A percentile compares a stretch with the other conserved stretches of the same genome.
These are phyloP conservation scores for Cytospora schulzeri DNA, from an alignment of 2,329 filamentous ascomycete genomes.

Conservation along the genomic window DNA sequence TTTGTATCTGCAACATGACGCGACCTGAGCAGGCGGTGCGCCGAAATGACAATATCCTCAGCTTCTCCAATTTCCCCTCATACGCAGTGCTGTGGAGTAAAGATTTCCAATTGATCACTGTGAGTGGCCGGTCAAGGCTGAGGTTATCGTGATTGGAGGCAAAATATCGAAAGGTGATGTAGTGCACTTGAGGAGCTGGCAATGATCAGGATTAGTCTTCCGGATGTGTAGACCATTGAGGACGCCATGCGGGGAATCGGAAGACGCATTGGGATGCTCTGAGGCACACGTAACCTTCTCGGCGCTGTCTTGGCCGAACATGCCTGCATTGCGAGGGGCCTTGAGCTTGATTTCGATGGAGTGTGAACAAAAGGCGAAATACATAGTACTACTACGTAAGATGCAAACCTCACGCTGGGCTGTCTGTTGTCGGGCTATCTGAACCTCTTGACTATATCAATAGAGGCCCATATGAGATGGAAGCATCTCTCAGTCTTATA, in stretches of 20 bases:
- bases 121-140: background rate
- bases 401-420: background rate
- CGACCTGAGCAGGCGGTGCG: background rate
- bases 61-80: background rate
- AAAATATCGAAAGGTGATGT: slow-evolving; percentile 12
- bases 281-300: background rate
- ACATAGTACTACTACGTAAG: background rate
- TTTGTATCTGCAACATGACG: slow-evolving; percentile 7
- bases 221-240: background rate
- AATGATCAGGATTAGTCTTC: background rate
- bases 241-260: background rate
- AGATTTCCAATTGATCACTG: background rate
- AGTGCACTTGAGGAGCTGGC: background rate
- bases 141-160: slow-evolving; percentile 24
- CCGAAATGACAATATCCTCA: background rate
- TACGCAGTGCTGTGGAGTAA: background rate
- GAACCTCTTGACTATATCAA: too few relatives aligned
- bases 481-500: too few relatives aligned
- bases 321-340: background rate
- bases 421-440: background rate
- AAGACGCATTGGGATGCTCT: background rate
- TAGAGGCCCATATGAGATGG: too few relatives aligned
- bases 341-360: background rate
- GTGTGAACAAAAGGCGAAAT: background rate
- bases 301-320: slow-evolving; percentile 17